Evolutionary conservation across 2,329 filamentous ascomycete species (phyloP).

Genomic region (Penicillium sp.): DNA sequence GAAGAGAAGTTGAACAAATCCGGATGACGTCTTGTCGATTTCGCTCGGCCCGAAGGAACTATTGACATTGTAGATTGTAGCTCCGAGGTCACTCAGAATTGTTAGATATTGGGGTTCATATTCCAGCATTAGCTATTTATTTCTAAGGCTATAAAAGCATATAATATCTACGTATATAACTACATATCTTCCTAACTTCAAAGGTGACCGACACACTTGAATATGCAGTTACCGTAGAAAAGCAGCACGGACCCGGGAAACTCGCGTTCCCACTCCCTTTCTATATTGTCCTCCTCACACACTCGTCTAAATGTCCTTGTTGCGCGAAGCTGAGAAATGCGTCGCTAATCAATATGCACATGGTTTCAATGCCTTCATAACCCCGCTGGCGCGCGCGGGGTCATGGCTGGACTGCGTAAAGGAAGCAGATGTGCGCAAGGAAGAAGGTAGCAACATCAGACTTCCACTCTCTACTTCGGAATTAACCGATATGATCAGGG

Average conservation of each 20-base stretch:
- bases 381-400: conserved; percentile 33
- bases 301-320: conserved; percentile 41
- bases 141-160: neutral
- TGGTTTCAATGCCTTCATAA: conserved; percentile 43
- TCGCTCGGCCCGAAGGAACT: conserved; percentile 18
- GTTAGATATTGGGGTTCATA: neutral
- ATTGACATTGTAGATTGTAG: neutral
- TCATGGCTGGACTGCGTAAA: conserved; percentile 37
- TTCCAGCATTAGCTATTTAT: neutral
- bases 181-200: neutral
- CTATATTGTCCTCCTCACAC: neutral
- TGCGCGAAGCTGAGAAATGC: conserved; percentile 46
- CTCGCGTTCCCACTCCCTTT: conserved; percentile 9
- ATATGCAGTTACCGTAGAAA: neutral
- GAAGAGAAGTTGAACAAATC: conserved; percentile 2
- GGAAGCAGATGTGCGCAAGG: conserved; percentile 37
- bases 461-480: neutral
- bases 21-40: conserved; percentile 18
- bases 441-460: conserved; percentile 30
- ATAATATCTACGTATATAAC: neutral
- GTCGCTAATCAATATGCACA: conserved; percentile 41
- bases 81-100: neutral
- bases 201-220: neutral
- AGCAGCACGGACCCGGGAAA: conserved; percentile 18
- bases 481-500: conserved; percentile 25